Evolutionary conservation across 2,329 filamentous ascomycete species (phyloP).

Genomic region (Sphaerulina vaccinii): DNA sequence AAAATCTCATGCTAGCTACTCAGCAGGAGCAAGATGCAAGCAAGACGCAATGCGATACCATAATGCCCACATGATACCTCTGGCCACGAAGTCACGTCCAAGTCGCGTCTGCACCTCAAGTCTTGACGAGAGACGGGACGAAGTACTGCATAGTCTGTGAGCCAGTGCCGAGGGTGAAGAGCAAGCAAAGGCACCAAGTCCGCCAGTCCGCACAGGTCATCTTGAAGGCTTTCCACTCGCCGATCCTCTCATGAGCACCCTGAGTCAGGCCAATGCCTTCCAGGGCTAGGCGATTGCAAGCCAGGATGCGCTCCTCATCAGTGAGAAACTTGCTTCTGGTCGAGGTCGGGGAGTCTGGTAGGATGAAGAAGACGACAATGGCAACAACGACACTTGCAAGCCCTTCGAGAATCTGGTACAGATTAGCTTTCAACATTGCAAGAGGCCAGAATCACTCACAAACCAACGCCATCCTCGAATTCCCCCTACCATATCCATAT

Average conservation of each 20-base stretch:
- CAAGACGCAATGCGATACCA: no score
- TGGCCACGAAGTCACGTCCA: no score
- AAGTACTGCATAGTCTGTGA: constrained; percentile 9
- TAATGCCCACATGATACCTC: no score
- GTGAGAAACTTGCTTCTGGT: constrained; percentile 16
- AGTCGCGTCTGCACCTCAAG: no score
- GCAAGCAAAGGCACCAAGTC: not conserved
- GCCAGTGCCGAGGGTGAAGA: constrained; percentile 7
- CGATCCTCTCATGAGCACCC: constrained; percentile 4
- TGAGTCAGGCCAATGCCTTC: constrained; percentile 6
- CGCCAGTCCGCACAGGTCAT: constrained; percentile 5
- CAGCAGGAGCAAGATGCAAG: no score
- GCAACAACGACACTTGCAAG: constrained; percentile 54
- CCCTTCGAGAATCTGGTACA: constrained; percentile 52
- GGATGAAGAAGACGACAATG: constrained; percentile 52
- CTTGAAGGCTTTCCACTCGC: constrained; percentile 7
- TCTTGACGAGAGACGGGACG: constrained; percentile 4
- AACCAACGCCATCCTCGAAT: constrained; percentile 36
- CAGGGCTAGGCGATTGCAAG: constrained; percentile 48
- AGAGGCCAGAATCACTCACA: no score
- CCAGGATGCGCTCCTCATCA: constrained; percentile 34
- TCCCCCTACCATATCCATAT: constrained; percentile 51
- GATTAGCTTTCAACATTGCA: no score
- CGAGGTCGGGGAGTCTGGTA: constrained; percentile 48
- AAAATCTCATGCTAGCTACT: no score